Evolutionary conservation across 805 yeast genomes (phyloP), one percentile per base, ranked within the genome.

Genomic region (Pichia paraexigua): DNA sequence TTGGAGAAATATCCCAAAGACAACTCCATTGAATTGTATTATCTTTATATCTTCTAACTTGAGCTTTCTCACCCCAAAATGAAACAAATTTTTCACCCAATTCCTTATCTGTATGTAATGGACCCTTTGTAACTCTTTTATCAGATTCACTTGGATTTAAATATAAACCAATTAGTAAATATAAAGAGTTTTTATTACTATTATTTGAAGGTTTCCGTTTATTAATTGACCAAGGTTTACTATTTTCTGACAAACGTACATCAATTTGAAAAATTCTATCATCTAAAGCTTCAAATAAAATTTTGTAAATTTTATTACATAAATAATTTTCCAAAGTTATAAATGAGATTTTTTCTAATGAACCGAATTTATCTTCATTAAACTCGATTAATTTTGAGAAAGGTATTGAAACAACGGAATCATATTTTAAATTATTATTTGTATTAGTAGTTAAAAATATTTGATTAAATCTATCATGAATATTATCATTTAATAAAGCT

Each of bases 11-110:
- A 6, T 72, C 68, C 98, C 98, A 94, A 30, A 90, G 85, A 51
- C 94, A 95, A 65, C 96, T 87, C 68, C 94, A 95, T 55, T 81
- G 83, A 53, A 94, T 90, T 5, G 85, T 74, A 40, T 97, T 97
- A 68, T 94, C 96, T 63, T 87, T 90, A 71, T 92, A 94, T 64
- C 94, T 80, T 72, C 99, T 81, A 51, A 94, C 73, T 15, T 94
- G 87, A 0, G 95, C 82, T 57, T 80, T 84, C 11, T 77, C 63
- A 12, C 97, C 97, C 99, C 99, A 94, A 63, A 94, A 91, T 7
- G 79, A 70, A 58, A 86, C 79, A 71, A 94, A 94, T 50, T 76
- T 74, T 8, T 77, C 71, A n/a, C 83, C 79, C 27, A 70, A 79
- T 17, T 75, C 81, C 42, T 71, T 70, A 32, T 80, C 85, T 41